phyloP scores from a whole-genome alignment of 257 asterid genomes.

The Plantago ovata region DNA sequence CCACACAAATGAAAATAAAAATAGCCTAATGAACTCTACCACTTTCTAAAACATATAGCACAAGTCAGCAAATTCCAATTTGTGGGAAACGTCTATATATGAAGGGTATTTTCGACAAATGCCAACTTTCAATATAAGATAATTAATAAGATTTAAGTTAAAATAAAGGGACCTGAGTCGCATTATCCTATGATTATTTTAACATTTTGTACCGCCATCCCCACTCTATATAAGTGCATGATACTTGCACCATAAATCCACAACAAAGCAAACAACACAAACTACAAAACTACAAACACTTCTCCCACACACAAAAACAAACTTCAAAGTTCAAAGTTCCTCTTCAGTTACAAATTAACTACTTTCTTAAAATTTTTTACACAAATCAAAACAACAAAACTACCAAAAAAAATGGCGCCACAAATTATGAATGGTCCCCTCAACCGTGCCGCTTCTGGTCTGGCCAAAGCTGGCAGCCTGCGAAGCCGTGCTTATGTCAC shows the following conservation, averaged over 20 bases:
- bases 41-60: too few species aligned
- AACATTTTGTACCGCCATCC: background rate
- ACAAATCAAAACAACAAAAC: background rate
- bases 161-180: background rate
- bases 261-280: slow-evolving; percentile 9
- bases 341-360: background rate
- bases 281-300: background rate
- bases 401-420: slow-evolving; percentile 28
- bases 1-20: too few species aligned
- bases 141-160: background rate
- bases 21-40: too few species aligned
- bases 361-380: background rate
- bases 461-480: slow-evolving; percentile 7
- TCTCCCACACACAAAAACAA: too few species aligned
- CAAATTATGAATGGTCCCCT: slow-evolving; percentile 9
- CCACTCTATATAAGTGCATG: background rate
- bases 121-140: background rate
- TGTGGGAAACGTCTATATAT: background rate
- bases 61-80: too few species aligned
- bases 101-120: background rate
- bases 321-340: too few species aligned
- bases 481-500: slow-evolving; percentile 32
- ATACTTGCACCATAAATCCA: background rate
- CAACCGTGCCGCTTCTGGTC: slow-evolving; percentile 11
- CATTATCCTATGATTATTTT: background rate